phyloP scores from a whole-genome alignment of 179 eudicot species.

The Pouteria campechiana region DNA sequence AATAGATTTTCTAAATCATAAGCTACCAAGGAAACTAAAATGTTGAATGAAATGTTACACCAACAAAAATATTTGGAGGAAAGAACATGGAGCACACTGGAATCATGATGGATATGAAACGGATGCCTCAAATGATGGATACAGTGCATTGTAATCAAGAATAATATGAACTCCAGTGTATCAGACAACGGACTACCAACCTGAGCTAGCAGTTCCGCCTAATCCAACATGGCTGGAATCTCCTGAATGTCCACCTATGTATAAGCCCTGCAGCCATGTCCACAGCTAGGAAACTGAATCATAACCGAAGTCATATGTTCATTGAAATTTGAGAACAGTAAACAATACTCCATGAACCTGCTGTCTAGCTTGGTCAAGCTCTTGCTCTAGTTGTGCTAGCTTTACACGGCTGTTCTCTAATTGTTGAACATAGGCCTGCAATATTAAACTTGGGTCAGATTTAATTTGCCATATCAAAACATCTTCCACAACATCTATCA shows the following conservation, averaged over 20 bases:
- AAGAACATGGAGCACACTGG: no score
- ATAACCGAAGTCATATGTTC: background rate
- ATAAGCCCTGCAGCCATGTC: conserved; percentile 56
- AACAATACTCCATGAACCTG: conserved; percentile 34
- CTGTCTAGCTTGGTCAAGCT: conserved; percentile 67
- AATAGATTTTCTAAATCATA: no score
- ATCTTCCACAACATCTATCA: no score
- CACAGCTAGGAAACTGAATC: no score
- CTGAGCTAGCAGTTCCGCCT: conserved; percentile 56
- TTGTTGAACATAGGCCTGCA: conserved; percentile 95
- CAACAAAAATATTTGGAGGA: no score
- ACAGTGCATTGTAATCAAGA: no score
- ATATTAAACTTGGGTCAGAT: conserved; percentile 6
- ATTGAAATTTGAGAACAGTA: background rate
- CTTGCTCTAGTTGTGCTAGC: conserved; percentile 82
- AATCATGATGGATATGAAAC: no score
- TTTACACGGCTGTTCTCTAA: conserved; percentile 78
- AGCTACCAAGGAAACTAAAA: no score
- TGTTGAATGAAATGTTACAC: no score
- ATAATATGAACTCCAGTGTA: background rate
- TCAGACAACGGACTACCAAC: conserved; percentile 29
- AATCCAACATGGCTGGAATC: conserved; percentile 39
- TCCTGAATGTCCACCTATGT: conserved; percentile 38
- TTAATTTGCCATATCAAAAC: conserved; percentile 1
- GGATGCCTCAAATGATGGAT: no score